phyloP scores from a whole-genome alignment of 306 rosid species.

The Cucurbita argyrosperma region DNA sequence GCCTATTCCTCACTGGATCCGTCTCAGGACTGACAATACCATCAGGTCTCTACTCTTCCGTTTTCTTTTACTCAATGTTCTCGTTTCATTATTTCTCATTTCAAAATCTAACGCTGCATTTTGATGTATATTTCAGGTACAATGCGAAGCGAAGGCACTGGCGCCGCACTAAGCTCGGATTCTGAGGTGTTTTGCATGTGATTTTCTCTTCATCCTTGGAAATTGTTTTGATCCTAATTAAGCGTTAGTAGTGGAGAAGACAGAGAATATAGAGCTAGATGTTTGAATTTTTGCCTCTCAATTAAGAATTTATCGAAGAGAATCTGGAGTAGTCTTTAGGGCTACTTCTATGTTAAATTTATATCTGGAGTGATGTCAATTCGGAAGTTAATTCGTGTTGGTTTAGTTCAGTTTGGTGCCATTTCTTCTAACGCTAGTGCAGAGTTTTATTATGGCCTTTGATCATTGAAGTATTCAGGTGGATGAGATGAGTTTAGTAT shows the following conservation, averaged over 20 bases:
- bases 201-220: neutral
- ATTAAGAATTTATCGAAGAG: neutral
- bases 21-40: conserved; percentile 77
- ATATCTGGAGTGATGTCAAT: neutral
- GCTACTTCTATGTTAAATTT: neutral
- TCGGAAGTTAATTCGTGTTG: neutral
- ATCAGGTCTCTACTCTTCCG: conserved; percentile 30
- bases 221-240: neutral
- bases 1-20: conserved; percentile 90
- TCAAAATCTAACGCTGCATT: neutral
- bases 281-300: neutral
- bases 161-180: conserved; percentile 53
- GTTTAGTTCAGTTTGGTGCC: neutral
- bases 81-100: neutral
- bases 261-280: neutral
- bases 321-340: neutral
- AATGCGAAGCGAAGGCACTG: conserved; percentile 51
- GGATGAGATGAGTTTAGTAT: neutral
- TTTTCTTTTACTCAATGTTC: rapidly evolving
- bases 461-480: neutral
- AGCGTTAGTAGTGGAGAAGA: neutral
- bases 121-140: conserved; percentile 18
- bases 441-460: neutral
- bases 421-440: neutral
- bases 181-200: conserved; percentile 16